Base-by-base conservation (phyloP, 371 early-diverging fungal genomes). In the Capillidium heterosporum region DNA sequence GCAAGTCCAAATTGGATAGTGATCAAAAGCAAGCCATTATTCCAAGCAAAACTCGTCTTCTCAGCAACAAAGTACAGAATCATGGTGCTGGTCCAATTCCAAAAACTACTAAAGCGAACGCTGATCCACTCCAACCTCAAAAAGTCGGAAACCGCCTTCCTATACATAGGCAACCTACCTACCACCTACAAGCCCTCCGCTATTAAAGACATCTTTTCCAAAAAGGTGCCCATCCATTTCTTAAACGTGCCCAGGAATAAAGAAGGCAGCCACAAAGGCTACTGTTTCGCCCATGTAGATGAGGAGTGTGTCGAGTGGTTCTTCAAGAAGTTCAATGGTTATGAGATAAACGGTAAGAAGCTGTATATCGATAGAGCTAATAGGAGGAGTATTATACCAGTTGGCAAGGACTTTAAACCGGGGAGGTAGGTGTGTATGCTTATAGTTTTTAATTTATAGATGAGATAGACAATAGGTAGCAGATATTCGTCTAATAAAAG, bases 221-320 rank as follows among this genome's bases (percentile, higher is more conserved):
- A 39, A 13, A 53, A 35, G 35, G 53, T 53, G 0, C 53, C 53
- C 24, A 23, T 53, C 24, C 53, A 53, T 39, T 53, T 53, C 19
- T 17, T 31, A 17, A 53, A 53, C n/a, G 35, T 53, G 5, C 53
- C 53, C 35, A 53, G 35, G 19, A 39, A 35, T 53, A 21, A 7
- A 2, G 39, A 7, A 4, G 53, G 53, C 1, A 31, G 35, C 11
- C 32, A 53, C 35, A 7, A 15, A 23, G 53, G 53, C 3, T 53
- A 28, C 23, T 53, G 53, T 31, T 53, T 53, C 19, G 53, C 39
- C 17, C 21, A 31, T 32, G 4, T 53, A 24, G 19, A 53, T 39
- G 11, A 53, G 19, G 53, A 53, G n/a, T 29, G 29, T 4, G 39
- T 40, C 4, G 53, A 40, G 3, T 53, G 53, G 53, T 53, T 53